phyloP scores from a whole-genome alignment of 1,139 yeast genomes.

The Yamadazyma trypodendri region DNA sequence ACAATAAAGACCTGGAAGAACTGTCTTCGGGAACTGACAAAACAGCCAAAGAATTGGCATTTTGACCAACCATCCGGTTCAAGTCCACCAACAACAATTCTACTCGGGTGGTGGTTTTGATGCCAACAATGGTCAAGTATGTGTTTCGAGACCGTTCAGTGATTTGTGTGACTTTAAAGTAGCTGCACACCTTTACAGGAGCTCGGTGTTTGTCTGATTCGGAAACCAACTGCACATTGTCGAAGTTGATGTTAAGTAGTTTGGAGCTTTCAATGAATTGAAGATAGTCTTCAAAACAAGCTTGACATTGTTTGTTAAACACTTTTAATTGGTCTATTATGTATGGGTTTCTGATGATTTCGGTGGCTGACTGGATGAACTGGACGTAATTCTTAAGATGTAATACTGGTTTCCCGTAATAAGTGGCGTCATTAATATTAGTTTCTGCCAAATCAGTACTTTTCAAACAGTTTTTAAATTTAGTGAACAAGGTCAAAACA shows the following conservation, averaged over 20 bases:
- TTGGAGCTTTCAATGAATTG: constrained; percentile 17
- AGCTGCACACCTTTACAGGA: constrained; percentile 35
- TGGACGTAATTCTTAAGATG: constrained; percentile 32
- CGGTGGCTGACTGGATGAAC: constrained; percentile 25
- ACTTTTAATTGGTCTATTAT: constrained; percentile 31
- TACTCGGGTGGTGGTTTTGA: constrained; percentile 13
- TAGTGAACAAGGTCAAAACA: constrained; percentile 31
- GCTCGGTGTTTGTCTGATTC: constrained; percentile 12
- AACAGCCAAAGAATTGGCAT: constrained; percentile 41
- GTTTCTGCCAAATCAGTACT: constrained; percentile 17
- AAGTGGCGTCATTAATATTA: constrained; percentile 15
- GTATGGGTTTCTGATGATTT: constrained; percentile 39
- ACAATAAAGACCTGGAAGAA: constrained; percentile 30
- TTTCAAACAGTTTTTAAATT: constrained; percentile 22
- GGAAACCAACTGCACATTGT: constrained; percentile 31
- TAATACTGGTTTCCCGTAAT: constrained; percentile 31
- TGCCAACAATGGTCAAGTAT: constrained; percentile 19
- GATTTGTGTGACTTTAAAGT: constrained; percentile 37
- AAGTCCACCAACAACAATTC: constrained; percentile 36
- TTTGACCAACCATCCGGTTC: constrained; percentile 18
- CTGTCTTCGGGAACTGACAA: constrained; percentile 20
- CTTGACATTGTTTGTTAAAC: constrained; percentile 18
- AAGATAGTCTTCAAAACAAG: constrained; percentile 21
- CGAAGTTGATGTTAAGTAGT: constrained; percentile 36
- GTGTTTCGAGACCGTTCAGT: constrained; percentile 31